Base-by-base conservation (phyloP, 768 basidiomycete genomes). In the Lentinula raphanica region DNA sequence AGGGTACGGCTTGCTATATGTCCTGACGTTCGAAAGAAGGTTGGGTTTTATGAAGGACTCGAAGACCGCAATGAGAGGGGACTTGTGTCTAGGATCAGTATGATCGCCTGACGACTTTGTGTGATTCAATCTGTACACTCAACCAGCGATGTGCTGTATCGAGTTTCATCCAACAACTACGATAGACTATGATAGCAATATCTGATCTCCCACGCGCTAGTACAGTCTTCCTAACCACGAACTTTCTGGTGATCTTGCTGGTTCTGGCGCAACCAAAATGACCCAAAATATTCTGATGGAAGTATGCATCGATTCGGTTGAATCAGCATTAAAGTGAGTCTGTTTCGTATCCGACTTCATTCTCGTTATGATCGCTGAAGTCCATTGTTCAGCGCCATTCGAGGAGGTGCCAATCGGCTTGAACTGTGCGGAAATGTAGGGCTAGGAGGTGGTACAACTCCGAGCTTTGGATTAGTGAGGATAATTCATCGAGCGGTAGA, bases 391-490 rank as follows among this genome's bases (percentile, higher is more conserved):
- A 92, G 90, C 67, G 88, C 92, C 38, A 74, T 82, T n/a, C 67
- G 73, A 39, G 89, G 82, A 32, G 88, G 89, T 9, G 87, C 88
- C 48, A 77, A 90, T 68, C 80, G 89, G 60, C 78, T 93, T n/a
- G 89, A 92, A 66, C 68, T 92, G 12, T 92, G 90, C 64, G 80
- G 75, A 5, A 88, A 86, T 67, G 74, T 92, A 19, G 82, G 78
- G 3, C 63, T 81, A 27, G 92, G 91, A 23, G 92, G 92, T 21
- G 92, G 92, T 8, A 88, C 84, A 17, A 94, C 92, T 0, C 92
- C 92, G 4, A 88, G 83, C 59, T 61, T 88, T n/a, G 92, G 92
- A 0, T 77, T 93, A 32, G 72, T 91, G 36, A 84, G 72, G 63
- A 70, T 77, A 3, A 80, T 93, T 42, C 76, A 78, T 58, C 74